phyloP scores from a whole-genome alignment of 805 yeast species.

The Saccharomycopsis malanga region DNA sequence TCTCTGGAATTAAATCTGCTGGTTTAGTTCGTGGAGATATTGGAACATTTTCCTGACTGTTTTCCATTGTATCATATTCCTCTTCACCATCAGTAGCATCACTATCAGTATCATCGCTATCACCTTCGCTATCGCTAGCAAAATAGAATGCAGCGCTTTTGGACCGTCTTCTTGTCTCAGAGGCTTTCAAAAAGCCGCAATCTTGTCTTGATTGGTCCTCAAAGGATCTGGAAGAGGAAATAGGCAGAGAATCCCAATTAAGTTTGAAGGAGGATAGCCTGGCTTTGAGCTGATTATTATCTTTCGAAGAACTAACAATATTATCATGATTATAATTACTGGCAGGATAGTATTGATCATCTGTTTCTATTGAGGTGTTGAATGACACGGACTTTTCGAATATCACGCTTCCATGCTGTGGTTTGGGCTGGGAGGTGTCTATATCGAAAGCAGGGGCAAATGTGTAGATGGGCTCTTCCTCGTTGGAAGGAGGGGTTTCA shows the following conservation, averaged over 20 bases:
- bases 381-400: slow-evolving; percentile 13
- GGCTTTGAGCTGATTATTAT: background rate
- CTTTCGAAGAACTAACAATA: slow-evolving; percentile 2
- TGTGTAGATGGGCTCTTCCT: too few relatives aligned
- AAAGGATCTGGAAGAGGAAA: background rate
- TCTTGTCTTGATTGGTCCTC: background rate
- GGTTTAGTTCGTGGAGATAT: background rate
- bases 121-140: slow-evolving; percentile 4
- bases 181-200: background rate
- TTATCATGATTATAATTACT: background rate
- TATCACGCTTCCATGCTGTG: slow-evolving; percentile 6
- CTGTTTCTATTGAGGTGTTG: background rate
- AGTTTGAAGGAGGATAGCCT: slow-evolving; percentile 1
- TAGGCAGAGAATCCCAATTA: background rate
- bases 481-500: too few relatives aligned
- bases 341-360: background rate
- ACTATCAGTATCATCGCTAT: slow-evolving; percentile 5
- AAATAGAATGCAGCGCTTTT: slow-evolving; percentile 17
- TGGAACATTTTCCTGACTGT: background rate
- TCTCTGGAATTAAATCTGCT: too few relatives aligned
- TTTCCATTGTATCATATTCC: background rate
- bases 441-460: too few relatives aligned
- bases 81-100: background rate
- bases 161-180: slow-evolving; percentile 1
- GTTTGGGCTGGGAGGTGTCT: too few relatives aligned